Base-by-base conservation (phyloP, 2,329 filamentous ascomycete species). In the Neospermospora avenae region DNA sequence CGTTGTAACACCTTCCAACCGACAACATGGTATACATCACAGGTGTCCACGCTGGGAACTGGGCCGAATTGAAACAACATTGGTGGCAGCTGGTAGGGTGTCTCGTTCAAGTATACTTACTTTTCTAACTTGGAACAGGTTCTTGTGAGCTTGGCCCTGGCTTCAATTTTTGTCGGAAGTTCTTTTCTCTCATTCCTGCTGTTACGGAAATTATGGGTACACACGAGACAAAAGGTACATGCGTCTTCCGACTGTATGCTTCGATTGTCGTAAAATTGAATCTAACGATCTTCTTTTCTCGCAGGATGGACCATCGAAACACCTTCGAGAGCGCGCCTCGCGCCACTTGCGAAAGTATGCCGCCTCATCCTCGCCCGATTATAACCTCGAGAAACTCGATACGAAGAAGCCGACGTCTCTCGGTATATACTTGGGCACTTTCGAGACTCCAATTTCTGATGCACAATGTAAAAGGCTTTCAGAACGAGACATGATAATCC, bases 61-160 rank as follows among this genome's bases (percentile, higher is more conserved):
- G 75, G 73, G 57, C 66, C 48, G 52, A 64, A 13, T 74, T 77
- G 72, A 74, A 67, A 55, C 56, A 65, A 6, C 65, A 75, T 61
- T 78, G 75, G 76, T 77, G 76, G 76, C 74, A 77, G 62, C 74
- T 71, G 70, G 76, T 77, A 61, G 57, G 46, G 22, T 22, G 11
- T 18, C 11, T 28, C 16, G 28, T 14, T 13, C 13, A n/a, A 8
- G 7, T 46, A 1, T 34, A 18, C 16, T 53, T 13, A 24, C 13
- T 35, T 18, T 44, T 24, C 48, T 61, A 37, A 60, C 37, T 8
- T 41, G 31, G 3, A 34, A 42, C 24, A 76, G 75, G 63, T 75
- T 34, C 68, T 75, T 24, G 70, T 75, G 49, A 71, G 69, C 48
- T 63, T 76, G 39, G 59, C 74, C 49, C 55, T 75, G 13, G 65